phyloP scores from a whole-genome alignment of 2,329 filamentous ascomycete genomes.

The Fusarium sp. region DNA sequence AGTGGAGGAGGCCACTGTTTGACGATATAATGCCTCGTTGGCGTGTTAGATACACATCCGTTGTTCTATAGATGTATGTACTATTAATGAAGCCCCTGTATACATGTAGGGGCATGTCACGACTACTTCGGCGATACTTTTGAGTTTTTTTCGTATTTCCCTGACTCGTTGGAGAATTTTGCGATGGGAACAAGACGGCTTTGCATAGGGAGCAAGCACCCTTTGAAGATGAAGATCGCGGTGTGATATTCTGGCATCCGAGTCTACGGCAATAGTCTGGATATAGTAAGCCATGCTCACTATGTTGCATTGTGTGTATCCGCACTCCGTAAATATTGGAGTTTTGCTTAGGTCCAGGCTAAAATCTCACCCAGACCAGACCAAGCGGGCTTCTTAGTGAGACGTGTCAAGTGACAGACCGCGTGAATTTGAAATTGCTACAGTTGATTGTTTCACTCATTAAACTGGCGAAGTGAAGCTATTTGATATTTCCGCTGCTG shows the following conservation, averaged over 20 bases:
- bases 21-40: slow-evolving; percentile 14
- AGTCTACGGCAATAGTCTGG: slow-evolving; percentile 15
- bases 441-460: not conserved
- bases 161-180: not conserved
- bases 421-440: slow-evolving; percentile 1
- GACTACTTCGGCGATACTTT: slow-evolving; percentile 29
- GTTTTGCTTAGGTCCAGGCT: slow-evolving; percentile 16
- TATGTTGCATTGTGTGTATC: not conserved
- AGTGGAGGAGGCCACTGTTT: slow-evolving; percentile 22
- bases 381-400: slow-evolving; percentile 13
- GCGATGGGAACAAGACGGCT: slow-evolving; percentile 29
- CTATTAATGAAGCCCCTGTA: slow-evolving; percentile 20
- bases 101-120: slow-evolving; percentile 15
- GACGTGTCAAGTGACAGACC: slow-evolving; percentile 14
- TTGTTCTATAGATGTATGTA: slow-evolving; percentile 18
- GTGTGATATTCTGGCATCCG: slow-evolving; percentile 9
- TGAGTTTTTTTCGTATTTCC: not conserved
- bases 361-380: slow-evolving; percentile 29
- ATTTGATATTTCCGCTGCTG: not conserved
- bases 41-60: slow-evolving; percentile 33
- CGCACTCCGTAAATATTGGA: not conserved
- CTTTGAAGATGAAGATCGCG: slow-evolving; percentile 7
- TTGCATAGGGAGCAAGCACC: not conserved
- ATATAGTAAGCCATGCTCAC: not conserved
- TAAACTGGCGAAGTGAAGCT: not conserved